Percentiles rank a stretch among this genome's conserved stretches.
phyloP scores from a whole-genome alignment of 495 filamentous ascomycete genomes.

The Aspergillus homomorphus region DNA sequence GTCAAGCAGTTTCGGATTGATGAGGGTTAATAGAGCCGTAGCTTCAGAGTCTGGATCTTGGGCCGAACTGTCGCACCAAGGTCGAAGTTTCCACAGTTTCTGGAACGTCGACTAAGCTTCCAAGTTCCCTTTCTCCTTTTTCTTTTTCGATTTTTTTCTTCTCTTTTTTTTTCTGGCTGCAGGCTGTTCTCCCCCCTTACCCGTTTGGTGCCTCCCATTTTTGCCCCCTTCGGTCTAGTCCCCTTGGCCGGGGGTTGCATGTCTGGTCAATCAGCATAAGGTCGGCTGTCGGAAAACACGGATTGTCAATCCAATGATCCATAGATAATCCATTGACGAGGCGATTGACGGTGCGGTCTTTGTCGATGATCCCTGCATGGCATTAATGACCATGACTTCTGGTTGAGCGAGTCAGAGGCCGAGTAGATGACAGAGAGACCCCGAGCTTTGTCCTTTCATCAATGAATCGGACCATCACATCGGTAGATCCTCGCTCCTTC shows the following conservation, averaged over 20 bases:
- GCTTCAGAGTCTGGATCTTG: slow-evolving; percentile 24
- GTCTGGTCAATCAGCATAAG: neutral
- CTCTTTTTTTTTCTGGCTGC: neutral
- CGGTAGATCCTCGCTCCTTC: slow-evolving; percentile 1
- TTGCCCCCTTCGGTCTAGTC: slow-evolving; percentile 2
- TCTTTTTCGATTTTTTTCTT: slow-evolving; percentile 6
- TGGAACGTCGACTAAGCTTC: slow-evolving; percentile 19
- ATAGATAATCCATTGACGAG: slow-evolving; percentile 7
- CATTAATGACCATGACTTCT: neutral
- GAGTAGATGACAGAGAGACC: neutral
- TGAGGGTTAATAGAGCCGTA: slow-evolving; percentile 14
- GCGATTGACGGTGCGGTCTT: neutral
- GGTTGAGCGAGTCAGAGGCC: slow-evolving; percentile 6
- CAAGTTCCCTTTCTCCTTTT: slow-evolving; percentile 4
- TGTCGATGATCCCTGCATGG: neutral
- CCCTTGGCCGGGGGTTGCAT: neutral
- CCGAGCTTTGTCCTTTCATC: slow-evolving; percentile 7
- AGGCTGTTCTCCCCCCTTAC: neutral
- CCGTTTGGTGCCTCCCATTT: neutral
- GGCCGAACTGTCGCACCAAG: slow-evolving; percentile 21
- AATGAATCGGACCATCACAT: neutral
- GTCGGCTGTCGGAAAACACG: slow-evolving; percentile 14
- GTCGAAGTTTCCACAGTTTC: slow-evolving; percentile 23
- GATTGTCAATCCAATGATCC: too few relatives aligned
- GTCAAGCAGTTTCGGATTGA: slow-evolving; percentile 24